Percentiles rank a stretch among this genome's conserved stretches.
Conservation (phyloP, 106 monocot species). For the Dioscorea dumetorum region DNA sequence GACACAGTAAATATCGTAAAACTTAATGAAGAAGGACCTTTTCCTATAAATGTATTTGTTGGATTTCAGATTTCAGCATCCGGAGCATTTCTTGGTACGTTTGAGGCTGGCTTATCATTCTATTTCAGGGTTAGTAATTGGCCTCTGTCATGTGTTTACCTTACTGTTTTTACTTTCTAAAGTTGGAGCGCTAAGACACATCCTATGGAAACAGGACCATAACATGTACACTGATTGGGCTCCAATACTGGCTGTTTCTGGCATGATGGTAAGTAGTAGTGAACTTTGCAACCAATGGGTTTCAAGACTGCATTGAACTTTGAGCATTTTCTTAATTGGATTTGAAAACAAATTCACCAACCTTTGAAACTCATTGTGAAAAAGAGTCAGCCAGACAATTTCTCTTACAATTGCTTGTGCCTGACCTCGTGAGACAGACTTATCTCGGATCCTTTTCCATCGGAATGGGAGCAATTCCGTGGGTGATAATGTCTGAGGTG, state of each 20-base stretch:
- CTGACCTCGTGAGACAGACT: slow-evolving; percentile 18
- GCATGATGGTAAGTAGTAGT: slow-evolving; percentile 47
- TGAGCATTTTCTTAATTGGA: not conserved
- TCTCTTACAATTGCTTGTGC: not conserved
- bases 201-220: slow-evolving; percentile 23
- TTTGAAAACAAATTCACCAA: not conserved
- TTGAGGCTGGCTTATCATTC: slow-evolving; percentile 56
- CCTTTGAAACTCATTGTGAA: not conserved
- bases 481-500: slow-evolving; percentile 99
- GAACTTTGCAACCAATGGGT: not conserved
- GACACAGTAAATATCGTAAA: not conserved
- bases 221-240: slow-evolving; percentile 22
- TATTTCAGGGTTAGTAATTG: slow-evolving; percentile 37
- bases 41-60: not conserved
- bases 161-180: not conserved
- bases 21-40: not conserved
- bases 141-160: not conserved
- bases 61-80: slow-evolving; percentile 63
- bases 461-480: slow-evolving; percentile 87
- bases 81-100: slow-evolving; percentile 63
- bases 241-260: slow-evolving; percentile 47
- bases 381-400: not conserved
- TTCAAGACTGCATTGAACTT: not conserved
- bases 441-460: slow-evolving; percentile 58
- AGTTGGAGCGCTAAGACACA: not conserved